phyloP scores from a whole-genome alignment of 805 yeast species.

The Wickerhamomyces chaumierensis region DNA sequence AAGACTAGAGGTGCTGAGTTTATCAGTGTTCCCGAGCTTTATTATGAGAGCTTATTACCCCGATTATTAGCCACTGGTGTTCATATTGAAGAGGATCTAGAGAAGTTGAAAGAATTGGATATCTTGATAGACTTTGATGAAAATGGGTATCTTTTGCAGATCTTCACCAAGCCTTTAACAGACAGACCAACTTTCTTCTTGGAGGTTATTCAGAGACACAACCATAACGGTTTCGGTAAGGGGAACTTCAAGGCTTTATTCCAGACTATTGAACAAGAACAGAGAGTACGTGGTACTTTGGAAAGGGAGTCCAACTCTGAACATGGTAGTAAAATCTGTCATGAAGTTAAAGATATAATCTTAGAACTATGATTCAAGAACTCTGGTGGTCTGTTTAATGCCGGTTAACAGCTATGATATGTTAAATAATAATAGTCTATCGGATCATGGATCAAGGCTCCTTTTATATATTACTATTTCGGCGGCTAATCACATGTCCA shows the following conservation, averaged over 20 bases:
- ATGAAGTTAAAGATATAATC: neutral
- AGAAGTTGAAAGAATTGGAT: constrained; percentile 35
- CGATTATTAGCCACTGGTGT: constrained; percentile 34
- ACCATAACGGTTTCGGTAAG: constrained; percentile 81
- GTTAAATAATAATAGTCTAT: no score
- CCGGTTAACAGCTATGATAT: no score
- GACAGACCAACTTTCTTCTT: constrained; percentile 77
- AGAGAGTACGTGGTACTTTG: constrained; percentile 56
- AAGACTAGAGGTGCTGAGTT: constrained; percentile 58
- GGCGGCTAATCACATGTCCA: no score
- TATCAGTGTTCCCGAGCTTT: constrained; percentile 44
- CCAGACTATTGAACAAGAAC: constrained; percentile 74
- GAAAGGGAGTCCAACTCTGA: no score
- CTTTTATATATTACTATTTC: no score
- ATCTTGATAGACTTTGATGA: constrained; percentile 73
- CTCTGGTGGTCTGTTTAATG: no score
- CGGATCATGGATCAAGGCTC: no score
- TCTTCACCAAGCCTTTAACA: constrained; percentile 65
- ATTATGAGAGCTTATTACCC: constrained; percentile 40
- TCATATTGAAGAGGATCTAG: constrained; percentile 40
- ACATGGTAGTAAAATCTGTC: neutral
- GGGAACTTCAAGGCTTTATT: constrained; percentile 80
- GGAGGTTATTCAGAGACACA: constrained; percentile 70
- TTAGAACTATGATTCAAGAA: no score
- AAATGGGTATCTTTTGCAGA: constrained; percentile 64